A percentile compares a stretch with the other conserved stretches of the same genome.
phyloP scores from a whole-genome alignment of 768 basidiomycete genomes.

The Melanogaster broomeanus region DNA sequence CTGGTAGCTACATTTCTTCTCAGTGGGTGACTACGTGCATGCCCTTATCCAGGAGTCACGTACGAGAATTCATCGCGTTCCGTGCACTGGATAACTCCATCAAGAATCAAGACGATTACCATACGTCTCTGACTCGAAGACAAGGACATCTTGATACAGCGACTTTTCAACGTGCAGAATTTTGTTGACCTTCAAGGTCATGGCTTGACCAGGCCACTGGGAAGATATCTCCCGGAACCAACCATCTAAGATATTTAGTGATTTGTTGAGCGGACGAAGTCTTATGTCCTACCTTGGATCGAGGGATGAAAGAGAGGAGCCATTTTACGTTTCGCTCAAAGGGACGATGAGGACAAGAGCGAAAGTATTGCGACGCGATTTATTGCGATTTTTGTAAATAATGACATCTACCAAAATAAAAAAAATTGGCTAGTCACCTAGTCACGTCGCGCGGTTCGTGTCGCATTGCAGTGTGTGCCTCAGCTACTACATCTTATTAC shows the following conservation, averaged over 20 bases:
- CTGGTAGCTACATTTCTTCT: conserved; percentile 73
- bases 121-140: conserved; percentile 93
- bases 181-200: conserved; percentile 95
- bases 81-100: conserved; percentile 95
- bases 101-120: conserved; percentile 97
- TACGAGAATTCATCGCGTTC: conserved; percentile 99
- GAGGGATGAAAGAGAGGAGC: conserved; percentile 57
- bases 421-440: no score
- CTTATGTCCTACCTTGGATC: conserved; percentile 44
- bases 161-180: conserved; percentile 94
- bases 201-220: conserved; percentile 97
- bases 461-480: no score
- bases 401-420: no score
- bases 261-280: conserved; percentile 6
- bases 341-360: neutral
- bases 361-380: conserved; percentile 5
- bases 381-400: no score
- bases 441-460: neutral
- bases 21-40: no score
- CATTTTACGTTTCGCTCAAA: conserved; percentile 37
- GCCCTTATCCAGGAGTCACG: conserved; percentile 32
- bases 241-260: conserved; percentile 56
- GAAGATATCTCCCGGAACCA: conserved; percentile 96
- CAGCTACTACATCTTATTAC: no score
- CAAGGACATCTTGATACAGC: conserved; percentile 94